Evolutionary conservation across 768 basidiomycete species (phyloP), one percentile per base, ranked within the genome.

Genomic region (Lyophyllum decastes): DNA sequence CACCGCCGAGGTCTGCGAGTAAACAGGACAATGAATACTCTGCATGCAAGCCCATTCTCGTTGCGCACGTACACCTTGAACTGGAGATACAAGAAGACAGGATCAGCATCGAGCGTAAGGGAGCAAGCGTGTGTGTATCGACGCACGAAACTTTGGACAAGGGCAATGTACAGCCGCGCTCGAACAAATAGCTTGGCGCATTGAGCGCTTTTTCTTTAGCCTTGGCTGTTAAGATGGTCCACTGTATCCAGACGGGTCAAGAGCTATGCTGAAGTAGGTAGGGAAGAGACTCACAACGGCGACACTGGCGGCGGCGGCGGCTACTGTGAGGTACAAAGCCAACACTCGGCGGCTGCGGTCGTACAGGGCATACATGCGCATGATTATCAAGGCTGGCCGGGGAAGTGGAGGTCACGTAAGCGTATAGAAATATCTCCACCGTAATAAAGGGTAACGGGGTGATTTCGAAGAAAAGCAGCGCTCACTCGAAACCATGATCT

Each of bases 281-380:
- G 46, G 10, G 16, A n/a, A 51, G 2, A 45, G 24, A 30, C 74
- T 59, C 54, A 77, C 76, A 24, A 70, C 68, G n/a, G 70, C 73
- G 50, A 76, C 58, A 1, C 54, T 56, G 34, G 74, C 60, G 0
- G 62, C 66, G 12, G 52, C 55, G 8, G 63, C 24, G 0, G 71
- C 64, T 6, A 75, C 58, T n/a, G 49, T 46, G n/a, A 74, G 11
- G 25, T 64, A 71, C 8, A 74, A 55, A 0, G 55, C 62, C 11
- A 78, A 64, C 33, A 79, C 66, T 11, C 45, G 58, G 16, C 63
- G 63, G 26, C 62, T 74, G 10, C 73, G 70, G n/a, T 70, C 70
- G 54, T 77, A 81, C 6, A 81, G 63, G 9, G 79, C 79, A 53
- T 76, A 76, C 48, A 73, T 77, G 9, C 79, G 72, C 69, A 80